phyloP scores from a whole-genome alignment of 805 yeast species.

The Monosporozyma unispora region DNA sequence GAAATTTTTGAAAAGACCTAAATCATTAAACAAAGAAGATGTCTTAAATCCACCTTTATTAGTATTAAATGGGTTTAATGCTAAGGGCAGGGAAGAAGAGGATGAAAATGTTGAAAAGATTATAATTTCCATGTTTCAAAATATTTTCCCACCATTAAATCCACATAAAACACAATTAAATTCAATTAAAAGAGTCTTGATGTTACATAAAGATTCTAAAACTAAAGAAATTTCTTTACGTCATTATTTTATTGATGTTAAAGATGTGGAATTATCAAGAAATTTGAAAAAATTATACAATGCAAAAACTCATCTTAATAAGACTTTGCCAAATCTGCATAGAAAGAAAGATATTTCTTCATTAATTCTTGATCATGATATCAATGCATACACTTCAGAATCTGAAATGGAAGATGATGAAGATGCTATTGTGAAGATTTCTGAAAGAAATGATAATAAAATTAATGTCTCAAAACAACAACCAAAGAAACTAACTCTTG shows the following conservation, averaged over 20 bases:
- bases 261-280: constrained; percentile 67
- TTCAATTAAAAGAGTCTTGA: constrained; percentile 73
- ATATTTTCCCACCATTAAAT: constrained; percentile 89
- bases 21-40: constrained; percentile 63
- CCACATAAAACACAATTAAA: constrained; percentile 71
- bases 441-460: constrained; percentile 23
- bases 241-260: constrained; percentile 83
- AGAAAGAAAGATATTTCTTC: constrained; percentile 71
- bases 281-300: constrained; percentile 63
- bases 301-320: constrained; percentile 50
- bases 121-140: constrained; percentile 83
- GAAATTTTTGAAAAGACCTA: constrained; percentile 63
- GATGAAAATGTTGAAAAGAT: constrained; percentile 63
- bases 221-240: constrained; percentile 74
- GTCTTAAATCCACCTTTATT: constrained; percentile 75
- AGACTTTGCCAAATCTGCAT: constrained; percentile 61
- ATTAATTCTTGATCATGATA: constrained; percentile 70
- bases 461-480: constrained; percentile 11
- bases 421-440: constrained; percentile 71
- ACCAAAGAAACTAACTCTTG: constrained; percentile 15
- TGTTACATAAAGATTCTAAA: constrained; percentile 64
- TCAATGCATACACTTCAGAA: constrained; percentile 73
- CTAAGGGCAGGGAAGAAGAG: constrained; percentile 9
- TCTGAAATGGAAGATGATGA: constrained; percentile 95
- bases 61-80: constrained; percentile 81